Evolutionary conservation across 768 basidiomycete species (phyloP).

Genomic region (Hygrophoropsis aurantiaca): DNA sequence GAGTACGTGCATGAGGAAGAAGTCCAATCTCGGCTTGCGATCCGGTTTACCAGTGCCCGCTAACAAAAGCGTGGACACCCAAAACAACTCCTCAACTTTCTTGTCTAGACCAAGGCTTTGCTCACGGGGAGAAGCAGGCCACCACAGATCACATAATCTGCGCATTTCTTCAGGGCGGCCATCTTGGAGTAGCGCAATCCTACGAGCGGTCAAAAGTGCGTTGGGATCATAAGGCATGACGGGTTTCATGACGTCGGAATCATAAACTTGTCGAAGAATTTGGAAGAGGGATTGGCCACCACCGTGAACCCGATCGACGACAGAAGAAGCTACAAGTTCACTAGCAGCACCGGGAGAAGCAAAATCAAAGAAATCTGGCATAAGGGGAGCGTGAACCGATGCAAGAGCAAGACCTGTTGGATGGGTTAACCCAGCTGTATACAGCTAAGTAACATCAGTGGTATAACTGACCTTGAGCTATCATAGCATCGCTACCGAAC

Average conservation of each 20-base stretch:
- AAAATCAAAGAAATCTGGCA: conserved; percentile 34
- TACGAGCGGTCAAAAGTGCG: conserved; percentile 37
- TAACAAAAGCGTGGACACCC: conserved; percentile 47
- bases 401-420: conserved; percentile 49
- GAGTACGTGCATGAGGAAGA: conserved; percentile 62
- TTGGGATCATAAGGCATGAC: conserved; percentile 52
- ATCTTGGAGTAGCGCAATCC: conserved; percentile 31
- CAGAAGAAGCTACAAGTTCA: background rate
- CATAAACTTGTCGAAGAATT: conserved; percentile 51
- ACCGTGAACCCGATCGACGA: conserved; percentile 18
- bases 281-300: conserved; percentile 45
- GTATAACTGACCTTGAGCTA: conserved; percentile 44
- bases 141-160: conserved; percentile 42
- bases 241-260: conserved; percentile 47
- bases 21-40: conserved; percentile 48
- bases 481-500: conserved; percentile 48
- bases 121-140: conserved; percentile 30
- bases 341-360: conserved; percentile 5
- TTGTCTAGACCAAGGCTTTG: conserved; percentile 24
- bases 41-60: conserved; percentile 46
- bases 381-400: conserved; percentile 36
- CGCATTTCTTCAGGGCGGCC: conserved; percentile 46
- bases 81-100: conserved; percentile 51
- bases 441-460: background rate
- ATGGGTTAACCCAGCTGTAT: background rate